Evolutionary conservation across 345 rosid genomes (phyloP).

Genomic region (Pistacia atlantica): DNA sequence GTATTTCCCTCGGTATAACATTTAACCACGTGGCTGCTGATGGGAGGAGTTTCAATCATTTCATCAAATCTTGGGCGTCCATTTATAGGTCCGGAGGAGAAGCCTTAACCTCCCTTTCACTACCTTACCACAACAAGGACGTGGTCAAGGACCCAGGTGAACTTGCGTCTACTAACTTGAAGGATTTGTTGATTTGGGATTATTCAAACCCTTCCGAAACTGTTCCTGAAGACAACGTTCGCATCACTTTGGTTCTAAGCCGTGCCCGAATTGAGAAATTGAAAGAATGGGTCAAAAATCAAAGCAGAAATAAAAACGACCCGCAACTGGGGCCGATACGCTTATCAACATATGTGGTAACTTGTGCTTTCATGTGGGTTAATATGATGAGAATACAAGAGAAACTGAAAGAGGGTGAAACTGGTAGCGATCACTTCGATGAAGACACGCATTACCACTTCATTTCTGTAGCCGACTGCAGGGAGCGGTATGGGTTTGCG

Average conservation of each 20-base stretch:
- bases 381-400: conserved; percentile 28
- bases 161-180: conserved; percentile 16
- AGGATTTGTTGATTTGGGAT: conserved; percentile 19
- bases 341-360: conserved; percentile 30
- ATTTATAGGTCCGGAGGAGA: conserved; percentile 11
- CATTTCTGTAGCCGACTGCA: conserved; percentile 23
- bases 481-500: conserved; percentile 15
- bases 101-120: background rate
- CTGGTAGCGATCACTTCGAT: too few relatives aligned
- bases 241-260: conserved; percentile 30
- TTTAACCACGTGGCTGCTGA: conserved; percentile 40
- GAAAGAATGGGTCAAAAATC: conserved; percentile 18
- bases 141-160: conserved; percentile 35
- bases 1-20: conserved; percentile 32
- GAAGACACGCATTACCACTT: conserved; percentile 18
- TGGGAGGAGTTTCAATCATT: conserved; percentile 39
- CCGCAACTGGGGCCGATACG: background rate
- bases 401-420: conserved; percentile 13
- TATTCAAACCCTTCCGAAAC: background rate
- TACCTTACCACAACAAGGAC: conserved; percentile 26
- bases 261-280: conserved; percentile 20
- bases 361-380: conserved; percentile 40
- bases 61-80: conserved; percentile 48
- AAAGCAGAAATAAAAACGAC: background rate
- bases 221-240: conserved; percentile 23